Conservation (phyloP, 2,329 filamentous ascomycete genomes). For the Aureobasidium leucospermi region DNA sequence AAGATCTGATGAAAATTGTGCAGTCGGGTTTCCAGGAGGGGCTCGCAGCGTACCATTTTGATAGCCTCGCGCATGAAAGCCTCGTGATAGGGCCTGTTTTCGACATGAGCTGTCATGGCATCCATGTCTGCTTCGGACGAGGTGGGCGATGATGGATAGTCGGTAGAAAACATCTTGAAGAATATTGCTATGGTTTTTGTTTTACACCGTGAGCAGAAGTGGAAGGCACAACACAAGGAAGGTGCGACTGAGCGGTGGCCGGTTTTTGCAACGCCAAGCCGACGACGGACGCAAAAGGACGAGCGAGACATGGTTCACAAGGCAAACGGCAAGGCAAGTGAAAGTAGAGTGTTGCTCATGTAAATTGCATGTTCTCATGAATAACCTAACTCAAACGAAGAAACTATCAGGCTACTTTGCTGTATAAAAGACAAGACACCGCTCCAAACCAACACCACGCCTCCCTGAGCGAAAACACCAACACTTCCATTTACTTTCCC, state of each 20-base stretch:
- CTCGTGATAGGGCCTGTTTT: slow-evolving; percentile 44
- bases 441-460: neutral
- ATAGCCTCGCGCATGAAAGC: slow-evolving; percentile 79
- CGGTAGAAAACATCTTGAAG: neutral
- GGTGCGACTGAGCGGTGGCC: neutral
- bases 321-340: neutral
- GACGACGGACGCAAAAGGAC: neutral
- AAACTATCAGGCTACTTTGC: slow-evolving; percentile 4
- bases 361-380: slow-evolving; percentile 4
- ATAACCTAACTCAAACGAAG: neutral
- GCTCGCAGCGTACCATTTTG: slow-evolving; percentile 57
- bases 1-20: neutral
- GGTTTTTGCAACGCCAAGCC: neutral
- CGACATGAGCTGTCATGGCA: slow-evolving; percentile 17
- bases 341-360: neutral
- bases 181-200: neutral
- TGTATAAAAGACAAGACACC: neutral
- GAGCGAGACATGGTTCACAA: neutral
- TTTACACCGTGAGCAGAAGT: neutral
- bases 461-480: neutral
- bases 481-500: neutral
- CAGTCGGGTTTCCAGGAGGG: neutral
- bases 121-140: slow-evolving; percentile 5
- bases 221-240: slow-evolving; percentile 1
- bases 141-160: slow-evolving; percentile 1